Base-by-base conservation (phyloP, 495 filamentous ascomycete genomes). In the Alectoria sarmentosa region DNA sequence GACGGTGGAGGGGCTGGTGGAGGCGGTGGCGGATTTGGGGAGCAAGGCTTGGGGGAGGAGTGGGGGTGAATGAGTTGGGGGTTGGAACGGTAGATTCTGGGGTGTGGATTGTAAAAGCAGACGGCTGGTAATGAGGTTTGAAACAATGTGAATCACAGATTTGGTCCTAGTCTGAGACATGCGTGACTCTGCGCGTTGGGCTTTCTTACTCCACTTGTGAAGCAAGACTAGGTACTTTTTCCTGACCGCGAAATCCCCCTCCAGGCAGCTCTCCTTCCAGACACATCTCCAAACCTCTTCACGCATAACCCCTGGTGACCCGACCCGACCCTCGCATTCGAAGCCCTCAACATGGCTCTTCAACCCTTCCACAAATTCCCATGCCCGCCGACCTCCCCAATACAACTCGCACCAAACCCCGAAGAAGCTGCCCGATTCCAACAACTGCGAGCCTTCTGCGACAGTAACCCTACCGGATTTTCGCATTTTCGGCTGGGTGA, bases 1-100 rank as follows among this genome's bases (percentile, higher is more conserved):
- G 69, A 95, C 90, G 9, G 81, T 94, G 57, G 90, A 95, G 68
- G 84, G 84, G 54, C 76, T 98, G 66, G 80, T 96, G 13, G 82
- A 77, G 70, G 88, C 86, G 23, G 81, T 98, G 71, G 83, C 84
- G 73, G 84, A 87, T 67, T 79, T 84, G 34, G 88, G 86, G 3
- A 80, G 73, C 66, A 79, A 78, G 58, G 73, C 85, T 54, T 67
- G 63, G 67, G 23, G 32, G 41, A 30, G 26, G 19, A 4, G n/a
- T n/a, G n/a, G n/a, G n/a, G n/a, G n/a, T 23, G 41, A 15, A 37
- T 28, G 34, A 32, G 15, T 7, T 4, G 13, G 11, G 4, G 46
- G 39, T 10, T 19, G 15, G 23, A 14, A 52, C 3, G 48, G 23
- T 30, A 15, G 23, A 30, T 2, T 52, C 23, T 4, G 23, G 23